Base-by-base conservation (phyloP, 169 alveolate genomes). In the Eimeria acervulina region DNA sequence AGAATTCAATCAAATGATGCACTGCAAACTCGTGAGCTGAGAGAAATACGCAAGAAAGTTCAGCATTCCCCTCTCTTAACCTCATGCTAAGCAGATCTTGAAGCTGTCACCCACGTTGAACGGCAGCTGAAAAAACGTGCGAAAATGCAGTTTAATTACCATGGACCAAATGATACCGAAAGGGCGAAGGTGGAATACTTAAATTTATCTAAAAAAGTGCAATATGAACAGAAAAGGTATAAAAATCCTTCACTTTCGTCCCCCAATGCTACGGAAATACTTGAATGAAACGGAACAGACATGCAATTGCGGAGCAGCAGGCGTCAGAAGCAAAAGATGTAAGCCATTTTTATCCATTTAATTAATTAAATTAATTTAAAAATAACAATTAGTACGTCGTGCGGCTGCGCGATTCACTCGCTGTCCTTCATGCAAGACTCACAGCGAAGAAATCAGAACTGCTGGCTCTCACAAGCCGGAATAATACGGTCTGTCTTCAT, bases 111-210 rank as follows among this genome's bases (percentile, higher is more conserved):
- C 55, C 21, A 28, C 1, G 17, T 78, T 8, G 88, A 78, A 10
- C 88, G 4, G 61, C 88, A n/a, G 63, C 66, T 78, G 88, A 31
- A 38, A 31, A 78, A 42, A 17, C 63, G 88, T 10, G 88, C 88
- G 8, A 78, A 17, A 36, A 23, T 15, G 13, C 42, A 31, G 28
- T 28, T 78, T 12, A 42, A 78, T 28, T 78, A 78, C 21, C 33
- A 78, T 7, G 88, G 88, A 12, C 31, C 33, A 38, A 78, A 78
- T 7, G 88, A 78, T 28, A 78, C 5, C 33, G 61, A 78, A 28
- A 17, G 13, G 13, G 12, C 38, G 55, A n/a, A n/a, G 61, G 21
- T 12, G 88, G 88, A 78, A 36, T 72, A 36, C 28, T 72, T 8
- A 2, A 72, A 6, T 26, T 36, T 72, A 13, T 2, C 15, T 7